Evolutionary conservation across 768 basidiomycete genomes (phyloP).

Genomic region (Clitopilus passeckerianus): DNA sequence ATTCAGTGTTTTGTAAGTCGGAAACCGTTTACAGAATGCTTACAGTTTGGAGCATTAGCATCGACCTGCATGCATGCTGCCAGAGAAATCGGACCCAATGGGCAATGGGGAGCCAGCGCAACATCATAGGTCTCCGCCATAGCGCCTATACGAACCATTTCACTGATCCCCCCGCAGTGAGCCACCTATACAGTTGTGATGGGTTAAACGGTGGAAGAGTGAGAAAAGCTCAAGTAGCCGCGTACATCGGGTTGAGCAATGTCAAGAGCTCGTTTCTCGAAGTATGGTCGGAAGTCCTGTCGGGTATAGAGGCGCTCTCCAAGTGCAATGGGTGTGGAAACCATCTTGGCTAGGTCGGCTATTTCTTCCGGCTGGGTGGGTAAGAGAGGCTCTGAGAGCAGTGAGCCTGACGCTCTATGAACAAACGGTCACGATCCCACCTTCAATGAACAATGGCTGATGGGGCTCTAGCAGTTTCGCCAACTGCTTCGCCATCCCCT

Average conservation of each 20-base stretch:
- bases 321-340: slow-evolving; percentile 56
- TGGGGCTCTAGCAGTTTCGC: slow-evolving; percentile 55
- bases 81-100: slow-evolving; percentile 65
- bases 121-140: slow-evolving; percentile 69
- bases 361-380: slow-evolving; percentile 60
- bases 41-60: slow-evolving; percentile 54
- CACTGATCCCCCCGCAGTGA: slow-evolving; percentile 58
- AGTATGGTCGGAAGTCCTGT: slow-evolving; percentile 59
- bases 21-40: slow-evolving; percentile 12
- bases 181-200: slow-evolving; percentile 30
- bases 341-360: slow-evolving; percentile 47
- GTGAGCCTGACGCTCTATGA: neutral
- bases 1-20: neutral
- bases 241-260: slow-evolving; percentile 66
- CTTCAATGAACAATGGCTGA: slow-evolving; percentile 63
- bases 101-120: slow-evolving; percentile 69
- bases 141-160: slow-evolving; percentile 52
- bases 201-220: neutral
- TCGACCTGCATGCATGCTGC: slow-evolving; percentile 69
- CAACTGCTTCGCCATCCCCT: slow-evolving; percentile 66
- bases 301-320: slow-evolving; percentile 63
- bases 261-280: slow-evolving; percentile 60
- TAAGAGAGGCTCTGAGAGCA: slow-evolving; percentile 46
- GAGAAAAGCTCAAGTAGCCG: neutral
- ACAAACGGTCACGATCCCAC: slow-evolving; percentile 13